These are phyloP conservation scores for Keithomyces neogunnii DNA, from an alignment of 2,329 filamentous ascomycete genomes.

Conservation along the genomic window DNA sequence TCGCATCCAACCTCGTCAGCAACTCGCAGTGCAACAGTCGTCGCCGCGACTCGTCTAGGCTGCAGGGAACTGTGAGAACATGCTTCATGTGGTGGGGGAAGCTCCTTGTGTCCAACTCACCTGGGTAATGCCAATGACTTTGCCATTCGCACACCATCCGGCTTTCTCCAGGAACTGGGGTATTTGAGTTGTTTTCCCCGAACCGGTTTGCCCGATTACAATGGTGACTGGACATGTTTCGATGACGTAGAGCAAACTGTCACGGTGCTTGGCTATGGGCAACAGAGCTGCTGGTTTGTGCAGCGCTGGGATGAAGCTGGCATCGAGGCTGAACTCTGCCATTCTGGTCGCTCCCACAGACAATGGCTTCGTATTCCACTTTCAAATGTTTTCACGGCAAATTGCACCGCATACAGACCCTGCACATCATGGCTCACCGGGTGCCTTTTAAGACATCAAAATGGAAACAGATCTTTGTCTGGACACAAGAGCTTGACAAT, in stretches of 20 bases:
- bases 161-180: conserved; percentile 83
- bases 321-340: conserved; percentile 48
- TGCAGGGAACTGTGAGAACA: conserved; percentile 25
- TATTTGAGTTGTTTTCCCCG: conserved; percentile 91
- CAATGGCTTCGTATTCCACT: not conserved
- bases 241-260: conserved; percentile 74
- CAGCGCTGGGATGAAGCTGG: conserved; percentile 66
- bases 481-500: not conserved
- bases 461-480: too few relatives aligned
- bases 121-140: conserved; percentile 82
- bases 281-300: conserved; percentile 79
- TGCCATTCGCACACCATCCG: conserved; percentile 81
- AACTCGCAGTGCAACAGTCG: conserved; percentile 78
- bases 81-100: not conserved
- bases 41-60: conserved; percentile 85
- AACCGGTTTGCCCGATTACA: conserved; percentile 88
- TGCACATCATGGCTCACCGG: not conserved
- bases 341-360: conserved; percentile 22
- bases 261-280: conserved; percentile 76
- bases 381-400: not conserved
- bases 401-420: not conserved
- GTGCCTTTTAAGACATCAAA: too few relatives aligned
- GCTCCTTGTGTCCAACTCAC: conserved; percentile 36
- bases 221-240: conserved; percentile 81
- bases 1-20: conserved; percentile 84